Conservation (phyloP, 345 rosid species). For the Lepidium didymum region DNA sequence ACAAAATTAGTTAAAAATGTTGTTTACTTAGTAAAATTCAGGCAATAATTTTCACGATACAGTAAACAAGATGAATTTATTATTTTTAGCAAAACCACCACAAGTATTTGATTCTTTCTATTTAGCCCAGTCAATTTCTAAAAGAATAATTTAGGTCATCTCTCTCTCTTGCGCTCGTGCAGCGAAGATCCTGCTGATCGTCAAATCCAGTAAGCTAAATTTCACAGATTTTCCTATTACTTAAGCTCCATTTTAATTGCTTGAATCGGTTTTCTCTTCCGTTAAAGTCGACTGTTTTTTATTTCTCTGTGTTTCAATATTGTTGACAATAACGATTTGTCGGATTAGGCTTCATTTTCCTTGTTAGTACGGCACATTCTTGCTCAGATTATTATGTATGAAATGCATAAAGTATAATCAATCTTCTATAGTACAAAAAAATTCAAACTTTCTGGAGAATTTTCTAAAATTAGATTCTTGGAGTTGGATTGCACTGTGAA, state of each 20-base stretch:
- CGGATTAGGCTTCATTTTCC: neutral
- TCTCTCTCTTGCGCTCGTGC: neutral
- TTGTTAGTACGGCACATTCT: neutral
- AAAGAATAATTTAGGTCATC: neutral
- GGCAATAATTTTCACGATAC: too few species aligned
- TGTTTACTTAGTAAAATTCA: too few species aligned
- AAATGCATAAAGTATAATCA: neutral
- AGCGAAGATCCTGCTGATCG: constrained; percentile 6
- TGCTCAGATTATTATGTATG: neutral
- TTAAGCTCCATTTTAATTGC: neutral
- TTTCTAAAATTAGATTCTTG: neutral
- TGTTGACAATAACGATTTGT: neutral
- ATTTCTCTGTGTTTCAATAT: neutral
- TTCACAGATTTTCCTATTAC: neutral
- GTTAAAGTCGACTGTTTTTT: neutral
- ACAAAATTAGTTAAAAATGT: too few species aligned
- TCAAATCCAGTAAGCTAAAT: constrained; percentile 28
- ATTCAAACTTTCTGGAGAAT: neutral
- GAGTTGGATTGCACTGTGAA: neutral
- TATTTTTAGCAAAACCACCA: neutral
- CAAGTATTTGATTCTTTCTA: neutral
- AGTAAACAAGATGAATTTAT: neutral
- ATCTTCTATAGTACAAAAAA: neutral
- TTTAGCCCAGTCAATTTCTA: constrained; percentile 1
- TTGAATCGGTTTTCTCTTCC: neutral